These are phyloP conservation scores for Marchantia polymorpha DNA, from an alignment of 225 moss, liverwort and hornwort species.

Conservation along the genomic window DNA sequence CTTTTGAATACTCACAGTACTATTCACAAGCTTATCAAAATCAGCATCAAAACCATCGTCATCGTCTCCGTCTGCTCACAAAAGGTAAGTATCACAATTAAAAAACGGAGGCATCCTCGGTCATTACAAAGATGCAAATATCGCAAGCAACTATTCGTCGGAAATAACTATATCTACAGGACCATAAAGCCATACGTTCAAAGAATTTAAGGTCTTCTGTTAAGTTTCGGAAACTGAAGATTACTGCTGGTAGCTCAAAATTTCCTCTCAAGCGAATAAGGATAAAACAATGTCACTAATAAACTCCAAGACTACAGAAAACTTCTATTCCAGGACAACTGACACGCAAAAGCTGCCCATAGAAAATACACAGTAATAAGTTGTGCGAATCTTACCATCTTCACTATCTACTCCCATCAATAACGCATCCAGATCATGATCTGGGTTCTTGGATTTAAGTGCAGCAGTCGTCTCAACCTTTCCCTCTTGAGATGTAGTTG, in stretches of 20 bases:
- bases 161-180: too few relatives aligned
- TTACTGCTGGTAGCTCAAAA: too few relatives aligned
- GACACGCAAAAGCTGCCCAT: too few relatives aligned
- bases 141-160: too few relatives aligned
- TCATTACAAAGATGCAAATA: too few relatives aligned
- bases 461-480: conserved; percentile 14
- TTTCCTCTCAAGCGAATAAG: too few relatives aligned
- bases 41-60: conserved; percentile 84
- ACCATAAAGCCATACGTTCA: too few relatives aligned
- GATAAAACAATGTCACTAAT: too few relatives aligned
- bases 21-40: conserved; percentile 83
- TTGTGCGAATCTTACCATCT: conserved; percentile 49
- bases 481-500: conserved; percentile 13
- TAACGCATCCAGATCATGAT: conserved; percentile 84
- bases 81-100: conserved; percentile 3
- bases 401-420: conserved; percentile 80
- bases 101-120: not conserved
- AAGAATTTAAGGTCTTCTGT: too few relatives aligned
- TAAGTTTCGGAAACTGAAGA: too few relatives aligned
- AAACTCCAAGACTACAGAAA: too few relatives aligned
- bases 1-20: conserved; percentile 53
- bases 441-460: conserved; percentile 51
- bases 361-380: not conserved
- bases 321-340: too few relatives aligned
- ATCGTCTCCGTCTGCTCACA: conserved; percentile 65